A percentile compares a stretch with the other conserved stretches of the same genome.
These are phyloP conservation scores for Botrytis galanthina DNA, from an alignment of 2,329 filamentous ascomycete species.

Conservation along the genomic window DNA sequence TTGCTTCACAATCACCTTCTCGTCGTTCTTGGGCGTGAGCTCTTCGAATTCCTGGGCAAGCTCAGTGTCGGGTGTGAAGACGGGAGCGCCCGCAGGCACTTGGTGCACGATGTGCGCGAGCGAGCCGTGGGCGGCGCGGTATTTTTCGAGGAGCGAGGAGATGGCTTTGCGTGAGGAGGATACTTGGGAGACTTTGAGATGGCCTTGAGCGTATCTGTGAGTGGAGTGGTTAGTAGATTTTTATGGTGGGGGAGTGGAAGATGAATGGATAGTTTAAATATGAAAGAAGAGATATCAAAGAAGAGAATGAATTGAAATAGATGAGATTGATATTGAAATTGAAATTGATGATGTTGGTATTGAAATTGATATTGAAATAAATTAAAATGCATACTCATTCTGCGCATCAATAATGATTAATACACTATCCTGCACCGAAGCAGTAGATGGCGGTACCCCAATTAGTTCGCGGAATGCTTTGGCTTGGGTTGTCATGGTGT, in stretches of 20 bases:
- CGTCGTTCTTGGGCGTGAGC: conserved; percentile 50
- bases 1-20: conserved; percentile 58
- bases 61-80: conserved; percentile 62
- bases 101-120: conserved; percentile 62
- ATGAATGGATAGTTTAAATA: background rate
- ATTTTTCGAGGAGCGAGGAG: conserved; percentile 54
- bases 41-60: conserved; percentile 62
- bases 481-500: conserved; percentile 24
- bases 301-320: background rate
- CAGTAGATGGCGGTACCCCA: conserved; percentile 54
- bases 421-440: conserved; percentile 55
- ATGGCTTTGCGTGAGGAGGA: conserved; percentile 55
- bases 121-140: conserved; percentile 51
- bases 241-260: background rate
- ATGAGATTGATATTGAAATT: background rate
- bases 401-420: conserved; percentile 70
- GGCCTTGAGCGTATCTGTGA: conserved; percentile 48
- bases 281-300: background rate
- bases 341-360: background rate
- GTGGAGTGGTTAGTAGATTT: background rate
- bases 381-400: conserved; percentile 55
- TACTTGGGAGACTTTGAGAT: conserved; percentile 55
- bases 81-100: conserved; percentile 58
- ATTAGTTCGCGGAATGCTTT: conserved; percentile 40
- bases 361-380: background rate